These are phyloP conservation scores for Stagonosporopsis cucurbitacearum DNA, from an alignment of 2,329 filamentous ascomycete genomes.

Conservation along the genomic window DNA sequence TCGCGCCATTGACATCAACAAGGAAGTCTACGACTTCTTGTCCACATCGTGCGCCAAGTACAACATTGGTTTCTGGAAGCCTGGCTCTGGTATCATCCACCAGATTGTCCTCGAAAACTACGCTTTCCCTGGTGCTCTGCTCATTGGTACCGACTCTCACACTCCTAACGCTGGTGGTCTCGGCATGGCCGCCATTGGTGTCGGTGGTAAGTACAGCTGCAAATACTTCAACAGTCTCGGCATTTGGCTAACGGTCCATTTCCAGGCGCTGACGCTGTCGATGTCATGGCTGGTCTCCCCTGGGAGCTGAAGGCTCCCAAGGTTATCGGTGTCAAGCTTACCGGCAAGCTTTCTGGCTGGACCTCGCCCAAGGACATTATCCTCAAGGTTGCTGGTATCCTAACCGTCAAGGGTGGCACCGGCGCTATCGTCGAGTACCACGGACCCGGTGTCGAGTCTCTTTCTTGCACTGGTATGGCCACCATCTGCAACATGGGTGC, in stretches of 20 bases:
- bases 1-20: constrained; percentile 91
- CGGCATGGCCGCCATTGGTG: constrained; percentile 92
- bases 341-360: constrained; percentile 88
- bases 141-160: constrained; percentile 98
- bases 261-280: constrained; percentile 86
- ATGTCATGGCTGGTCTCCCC: constrained; percentile 95
- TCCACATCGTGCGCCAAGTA: constrained; percentile 95
- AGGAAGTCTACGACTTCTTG: constrained; percentile 99
- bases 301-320: constrained; percentile 99
- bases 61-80: constrained; percentile 99
- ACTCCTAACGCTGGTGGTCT: constrained; percentile 97
- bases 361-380: constrained; percentile 96
- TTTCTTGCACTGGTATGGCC: constrained; percentile 86
- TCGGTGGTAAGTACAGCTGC: constrained; percentile 64
- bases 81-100: constrained; percentile 98
- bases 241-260: constrained; percentile 3
- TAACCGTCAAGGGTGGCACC: constrained; percentile 98
- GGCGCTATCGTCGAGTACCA: constrained; percentile 85
- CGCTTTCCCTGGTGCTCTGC: constrained; percentile 95
- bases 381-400: constrained; percentile 92
- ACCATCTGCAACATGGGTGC: constrained; percentile 67
- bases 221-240: not conserved
- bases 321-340: constrained; percentile 94
- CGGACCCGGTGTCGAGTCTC: constrained; percentile 72
- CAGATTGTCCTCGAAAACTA: constrained; percentile 99